phyloP scores from a whole-genome alignment of 2,329 filamentous ascomycete genomes.

The Colletotrichum phormii region DNA sequence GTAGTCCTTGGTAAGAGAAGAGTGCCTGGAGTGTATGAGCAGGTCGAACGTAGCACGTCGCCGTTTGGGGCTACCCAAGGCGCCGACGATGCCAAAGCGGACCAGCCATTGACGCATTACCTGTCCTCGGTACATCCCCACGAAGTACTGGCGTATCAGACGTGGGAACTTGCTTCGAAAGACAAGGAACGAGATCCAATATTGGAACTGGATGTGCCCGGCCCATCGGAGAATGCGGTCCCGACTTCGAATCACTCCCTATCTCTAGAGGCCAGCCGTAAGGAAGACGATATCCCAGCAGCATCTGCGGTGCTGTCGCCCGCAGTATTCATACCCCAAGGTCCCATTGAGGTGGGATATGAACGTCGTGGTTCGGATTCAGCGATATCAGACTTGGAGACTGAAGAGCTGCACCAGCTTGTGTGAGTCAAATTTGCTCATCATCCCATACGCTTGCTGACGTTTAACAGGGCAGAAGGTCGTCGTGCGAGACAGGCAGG shows the following conservation, averaged over 20 bases:
- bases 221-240: not conserved
- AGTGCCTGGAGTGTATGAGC: not conserved
- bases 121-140: not conserved
- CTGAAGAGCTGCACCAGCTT: slow-evolving; percentile 8
- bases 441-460: not conserved
- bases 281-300: not conserved
- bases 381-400: slow-evolving; percentile 11
- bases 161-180: not conserved
- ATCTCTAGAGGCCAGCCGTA: not conserved
- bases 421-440: not conserved
- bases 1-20: not conserved
- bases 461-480: not conserved
- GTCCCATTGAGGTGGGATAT: slow-evolving; percentile 9
- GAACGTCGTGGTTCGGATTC: slow-evolving; percentile 8
- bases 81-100: not conserved
- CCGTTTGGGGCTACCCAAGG: not conserved
- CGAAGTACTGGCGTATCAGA: not conserved
- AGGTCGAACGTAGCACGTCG: not conserved
- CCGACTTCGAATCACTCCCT: not conserved
- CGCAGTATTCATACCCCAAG: not conserved
- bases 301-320: not conserved
- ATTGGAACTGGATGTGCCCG: not conserved
- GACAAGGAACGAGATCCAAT: not conserved
- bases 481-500: slow-evolving; percentile 14
- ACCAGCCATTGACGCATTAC: slow-evolving; percentile 1